A percentile compares a stretch with the other conserved stretches of the same genome.
Evolutionary conservation across 108 stramenopile species (phyloP).

Genomic region (Pseudonitzschia pungens): DNA sequence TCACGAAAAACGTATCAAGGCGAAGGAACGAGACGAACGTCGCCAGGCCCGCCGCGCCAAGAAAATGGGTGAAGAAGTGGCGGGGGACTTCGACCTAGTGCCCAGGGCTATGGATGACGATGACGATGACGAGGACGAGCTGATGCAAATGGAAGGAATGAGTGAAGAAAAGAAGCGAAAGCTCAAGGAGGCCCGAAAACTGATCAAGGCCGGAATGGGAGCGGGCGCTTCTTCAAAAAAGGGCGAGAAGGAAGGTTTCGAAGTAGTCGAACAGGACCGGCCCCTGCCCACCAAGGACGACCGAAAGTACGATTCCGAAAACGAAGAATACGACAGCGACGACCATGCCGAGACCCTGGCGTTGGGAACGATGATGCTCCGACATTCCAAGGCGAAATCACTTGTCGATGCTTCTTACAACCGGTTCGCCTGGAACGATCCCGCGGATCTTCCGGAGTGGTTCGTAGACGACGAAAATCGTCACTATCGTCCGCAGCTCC

Average conservation of each 20-base stretch:
- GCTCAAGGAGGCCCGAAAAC: slow-evolving; percentile 70
- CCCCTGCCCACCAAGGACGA: slow-evolving; percentile 74
- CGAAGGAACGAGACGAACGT: slow-evolving; percentile 85
- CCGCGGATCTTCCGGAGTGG: slow-evolving; percentile 94
- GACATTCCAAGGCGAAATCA: slow-evolving; percentile 91
- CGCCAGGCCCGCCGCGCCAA: slow-evolving; percentile 70
- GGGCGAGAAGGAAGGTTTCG: slow-evolving; percentile 41
- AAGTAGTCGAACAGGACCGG: slow-evolving; percentile 59
- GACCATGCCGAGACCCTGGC: slow-evolving; percentile 93
- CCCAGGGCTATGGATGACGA: slow-evolving; percentile 52
- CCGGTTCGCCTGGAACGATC: slow-evolving; percentile 98
- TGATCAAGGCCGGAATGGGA: slow-evolving; percentile 90
- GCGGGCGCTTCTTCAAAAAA: slow-evolving; percentile 13
- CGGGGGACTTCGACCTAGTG: slow-evolving; percentile 72
- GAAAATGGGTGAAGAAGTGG: slow-evolving; percentile 60
- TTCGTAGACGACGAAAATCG: slow-evolving; percentile 96
- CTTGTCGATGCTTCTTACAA: slow-evolving; percentile 99
- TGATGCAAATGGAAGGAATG: slow-evolving; percentile 53
- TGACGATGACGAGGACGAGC: slow-evolving; percentile 28
- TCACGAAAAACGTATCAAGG: slow-evolving; percentile 92
- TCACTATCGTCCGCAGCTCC: slow-evolving; percentile 97
- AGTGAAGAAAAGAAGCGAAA: slow-evolving; percentile 72
- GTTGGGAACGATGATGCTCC: slow-evolving; percentile 96
- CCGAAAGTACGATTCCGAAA: slow-evolving; percentile 89
- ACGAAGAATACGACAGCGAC: slow-evolving; percentile 98